Evolutionary conservation across 108 stramenopile species (phyloP).

Genomic region (Cyclotella atomus): DNA sequence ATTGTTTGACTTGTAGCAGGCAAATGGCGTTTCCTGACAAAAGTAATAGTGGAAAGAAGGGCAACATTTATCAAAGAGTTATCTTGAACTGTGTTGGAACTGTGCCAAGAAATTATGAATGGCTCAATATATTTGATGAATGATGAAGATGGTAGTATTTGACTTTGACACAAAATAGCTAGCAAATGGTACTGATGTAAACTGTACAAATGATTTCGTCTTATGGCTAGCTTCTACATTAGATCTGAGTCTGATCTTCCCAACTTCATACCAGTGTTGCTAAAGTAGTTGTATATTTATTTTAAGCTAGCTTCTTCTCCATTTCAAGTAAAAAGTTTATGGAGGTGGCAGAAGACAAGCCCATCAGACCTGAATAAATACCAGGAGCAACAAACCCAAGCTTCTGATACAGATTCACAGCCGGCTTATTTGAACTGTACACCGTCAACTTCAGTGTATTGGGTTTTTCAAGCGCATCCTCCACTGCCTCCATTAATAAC

Average conservation of each 20-base stretch:
- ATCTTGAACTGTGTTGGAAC: conserved; percentile 43
- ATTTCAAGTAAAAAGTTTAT: conserved; percentile 49
- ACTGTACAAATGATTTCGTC: too few relatives aligned
- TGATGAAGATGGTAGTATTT: too few relatives aligned
- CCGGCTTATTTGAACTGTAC: conserved; percentile 36
- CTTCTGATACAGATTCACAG: conserved; percentile 31
- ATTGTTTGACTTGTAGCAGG: conserved; percentile 32
- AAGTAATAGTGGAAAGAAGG: background rate
- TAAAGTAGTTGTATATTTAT: too few relatives aligned
- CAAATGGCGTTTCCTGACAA: conserved; percentile 39
- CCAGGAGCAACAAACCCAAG: conserved; percentile 43
- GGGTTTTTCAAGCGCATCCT: conserved; percentile 12
- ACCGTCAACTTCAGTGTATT: conserved; percentile 39
- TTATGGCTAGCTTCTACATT: too few relatives aligned
- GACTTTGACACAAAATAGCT: too few relatives aligned
- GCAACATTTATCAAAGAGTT: conserved; percentile 19
- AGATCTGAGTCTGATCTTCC: too few relatives aligned
- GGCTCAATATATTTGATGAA: conserved; percentile 32
- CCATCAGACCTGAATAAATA: conserved; percentile 26
- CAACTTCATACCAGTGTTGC: too few relatives aligned
- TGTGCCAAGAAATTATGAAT: conserved; percentile 33
- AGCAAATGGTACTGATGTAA: too few relatives aligned
- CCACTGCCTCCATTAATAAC: conserved; percentile 45
- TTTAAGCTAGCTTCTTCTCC: conserved; percentile 31
- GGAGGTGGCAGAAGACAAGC: conserved; percentile 22